Evolutionary conservation across 2,329 filamentous ascomycete species (phyloP), one percentile per base, ranked within the genome.

Genomic region (Colletotrichum karsti): DNA sequence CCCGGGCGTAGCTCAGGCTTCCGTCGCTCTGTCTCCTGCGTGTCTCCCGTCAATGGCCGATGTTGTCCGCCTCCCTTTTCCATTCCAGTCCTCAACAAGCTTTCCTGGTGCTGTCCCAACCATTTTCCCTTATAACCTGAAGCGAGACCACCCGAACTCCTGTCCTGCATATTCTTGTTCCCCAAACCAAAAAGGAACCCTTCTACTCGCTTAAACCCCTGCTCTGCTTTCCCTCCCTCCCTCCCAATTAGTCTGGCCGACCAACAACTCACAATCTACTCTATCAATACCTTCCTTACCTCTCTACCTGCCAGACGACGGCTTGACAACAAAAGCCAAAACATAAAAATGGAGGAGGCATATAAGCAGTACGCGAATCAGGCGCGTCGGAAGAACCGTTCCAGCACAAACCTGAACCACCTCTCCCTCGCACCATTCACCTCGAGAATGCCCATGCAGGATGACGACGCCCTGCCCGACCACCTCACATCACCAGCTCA

Each of bases 371-470:
- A 90, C 74, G 81, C 87, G 58, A 85, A 84, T 72, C 84, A 86
- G 71, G 81, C 84, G 48, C 84, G 87, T 67, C 87, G 87, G 70
- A 88, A 89, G 78, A 87, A 85, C 73, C 84, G 86, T 72, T 90
- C 89, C 22, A 83, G 84, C 28, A 87, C 84, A 54, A 90, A 86
- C 77, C 80, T 90, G 70, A 86, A 87, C 73, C 86, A 89, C 72
- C 83, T 90, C 67, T 85, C 87, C 13, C 87, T 91, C 66, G 89
- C 88, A n/a, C 90, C 90, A 28, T 80, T 92, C 61, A 91, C 89
- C 24, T 84, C 86, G 57, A 88, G 87, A 74, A 82, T 91, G 8
- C 88, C 89, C 44, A 79, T 90, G 64, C 80, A 83, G 68, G 87
- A 90, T 73, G 78, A 81, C 63, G 84, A 88, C 56, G 81, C 84